These are phyloP conservation scores for Rhodotorula taiwanensis DNA, from an alignment of 768 basidiomycete species.

Conservation along the genomic window DNA sequence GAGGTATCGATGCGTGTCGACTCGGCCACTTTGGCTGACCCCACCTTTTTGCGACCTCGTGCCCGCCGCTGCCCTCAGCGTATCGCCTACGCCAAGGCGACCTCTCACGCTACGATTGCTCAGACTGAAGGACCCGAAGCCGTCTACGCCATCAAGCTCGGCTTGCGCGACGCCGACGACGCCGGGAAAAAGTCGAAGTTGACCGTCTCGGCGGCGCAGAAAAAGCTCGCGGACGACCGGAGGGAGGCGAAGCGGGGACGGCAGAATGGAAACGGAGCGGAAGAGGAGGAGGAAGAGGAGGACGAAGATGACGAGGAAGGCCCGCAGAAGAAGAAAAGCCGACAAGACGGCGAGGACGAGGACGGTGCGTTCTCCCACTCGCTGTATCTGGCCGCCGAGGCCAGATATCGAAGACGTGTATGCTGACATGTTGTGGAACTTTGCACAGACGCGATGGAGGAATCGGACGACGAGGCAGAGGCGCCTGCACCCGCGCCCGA, in stretches of 20 bases:
- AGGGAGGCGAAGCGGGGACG: slow-evolving; percentile 45
- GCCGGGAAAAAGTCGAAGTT: slow-evolving; percentile 39
- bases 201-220: slow-evolving; percentile 47
- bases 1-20: neutral
- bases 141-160: slow-evolving; percentile 44
- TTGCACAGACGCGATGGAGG: slow-evolving; percentile 32
- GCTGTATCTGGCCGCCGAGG: no score
- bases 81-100: slow-evolving; percentile 82
- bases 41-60: neutral
- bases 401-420: neutral
- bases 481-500: slow-evolving; percentile 46
- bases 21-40: neutral
- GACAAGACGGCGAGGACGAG: slow-evolving; percentile 63
- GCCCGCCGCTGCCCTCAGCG: slow-evolving; percentile 53
- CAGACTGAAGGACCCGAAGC: slow-evolving; percentile 57
- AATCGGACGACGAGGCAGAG: slow-evolving; percentile 41
- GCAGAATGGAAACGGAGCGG: slow-evolving; percentile 54
- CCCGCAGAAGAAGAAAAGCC: slow-evolving; percentile 58
- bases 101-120: slow-evolving; percentile 74
- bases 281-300: slow-evolving; percentile 48
- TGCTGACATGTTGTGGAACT: neutral
- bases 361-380: slow-evolving; percentile 38
- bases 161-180: slow-evolving; percentile 47
- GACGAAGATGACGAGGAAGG: slow-evolving; percentile 52
- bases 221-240: slow-evolving; percentile 49